Base-by-base conservation (phyloP, 1,284 basidiomycete species). In the Rhodotorula sp. region DNA sequence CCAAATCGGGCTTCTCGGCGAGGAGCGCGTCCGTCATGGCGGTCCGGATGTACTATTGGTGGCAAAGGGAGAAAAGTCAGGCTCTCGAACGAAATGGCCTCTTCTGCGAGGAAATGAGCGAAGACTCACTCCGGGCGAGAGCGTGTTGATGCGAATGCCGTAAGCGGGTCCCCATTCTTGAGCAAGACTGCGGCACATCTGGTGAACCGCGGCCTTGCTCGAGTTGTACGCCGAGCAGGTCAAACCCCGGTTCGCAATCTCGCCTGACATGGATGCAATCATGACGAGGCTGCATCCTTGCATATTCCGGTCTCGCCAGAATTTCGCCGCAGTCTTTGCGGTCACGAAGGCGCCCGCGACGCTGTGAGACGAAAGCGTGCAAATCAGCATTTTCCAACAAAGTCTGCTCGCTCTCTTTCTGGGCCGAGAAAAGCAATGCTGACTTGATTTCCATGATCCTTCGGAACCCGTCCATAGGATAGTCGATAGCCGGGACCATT, bases 241-340 rank as follows among this genome's bases (percentile, higher is more conserved):
- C 74, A 81, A 77, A 4, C 77, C 91, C 81, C 83, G 87, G 83
- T 93, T 93, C 65, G 90, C 90, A 75, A 93, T 88, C 64, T 87
- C 88, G 23, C 91, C 92, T 59, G 89, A 90, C 90, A 94, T 93
- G 70, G 90, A 92, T 31, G 90, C 92, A 76, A 93, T 88, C 73
- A 92, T 81, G 74, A 92, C 86, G 75, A 94, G 91, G 76, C 90
- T 92, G 2, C 91, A 43, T 43, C 38, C 92, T 21, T 85, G 84
- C n/a, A 84, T 86, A 10, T 87, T 86, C 75, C 88, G 90, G 45
- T 87, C 84, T 26, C 80, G 83, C 89, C 60, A 62, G 60, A 62
- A 62, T 7, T 34, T 34, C 14, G 50, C 60, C 6, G 60, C 21
- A 14, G 28, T 50, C 28, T 54, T 62, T 10, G 58, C 23, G 23